These are phyloP conservation scores for Rhizopogon rudus DNA, from an alignment of 768 basidiomycete genomes.

Conservation along the genomic window DNA sequence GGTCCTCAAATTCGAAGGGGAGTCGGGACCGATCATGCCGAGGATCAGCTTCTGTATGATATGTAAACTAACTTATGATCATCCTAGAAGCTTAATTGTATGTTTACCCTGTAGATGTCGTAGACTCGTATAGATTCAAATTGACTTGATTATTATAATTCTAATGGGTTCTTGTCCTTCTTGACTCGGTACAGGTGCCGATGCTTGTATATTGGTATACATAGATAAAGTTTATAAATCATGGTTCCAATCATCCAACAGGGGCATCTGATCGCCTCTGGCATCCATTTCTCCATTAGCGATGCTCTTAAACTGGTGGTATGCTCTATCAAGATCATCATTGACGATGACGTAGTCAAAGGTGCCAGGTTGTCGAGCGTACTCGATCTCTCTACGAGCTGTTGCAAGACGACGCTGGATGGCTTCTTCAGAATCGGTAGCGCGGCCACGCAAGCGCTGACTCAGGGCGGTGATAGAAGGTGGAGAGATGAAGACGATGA, in stretches of 20 bases:
- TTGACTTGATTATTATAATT: no score
- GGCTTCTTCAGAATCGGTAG: conserved; percentile 75
- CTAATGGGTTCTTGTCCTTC: no score
- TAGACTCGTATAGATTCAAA: no score
- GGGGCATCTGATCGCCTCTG: conserved; percentile 61
- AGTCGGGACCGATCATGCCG: no score
- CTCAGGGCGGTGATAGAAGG: conserved; percentile 73
- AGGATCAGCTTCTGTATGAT: no score
- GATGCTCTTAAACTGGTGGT: conserved; percentile 67
- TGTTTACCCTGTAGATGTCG: no score
- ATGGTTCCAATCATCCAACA: conserved; percentile 45
- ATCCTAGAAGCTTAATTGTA: no score
- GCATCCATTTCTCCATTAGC: conserved; percentile 59
- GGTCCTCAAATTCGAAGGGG: no score
- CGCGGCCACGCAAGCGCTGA: conserved; percentile 67
- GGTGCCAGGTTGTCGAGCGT: conserved; percentile 66
- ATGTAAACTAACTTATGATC: no score
- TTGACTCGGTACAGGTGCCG: no score
- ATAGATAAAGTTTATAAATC: neutral
- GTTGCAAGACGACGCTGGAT: conserved; percentile 72
- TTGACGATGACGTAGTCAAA: conserved; percentile 89
- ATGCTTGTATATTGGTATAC: neutral
- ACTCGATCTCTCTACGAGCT: conserved; percentile 77
- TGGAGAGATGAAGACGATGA: conserved; percentile 91
- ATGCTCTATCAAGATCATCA: conserved; percentile 82